Base-by-base conservation (phyloP, 306 rosid species). In the Castanea crenata region DNA sequence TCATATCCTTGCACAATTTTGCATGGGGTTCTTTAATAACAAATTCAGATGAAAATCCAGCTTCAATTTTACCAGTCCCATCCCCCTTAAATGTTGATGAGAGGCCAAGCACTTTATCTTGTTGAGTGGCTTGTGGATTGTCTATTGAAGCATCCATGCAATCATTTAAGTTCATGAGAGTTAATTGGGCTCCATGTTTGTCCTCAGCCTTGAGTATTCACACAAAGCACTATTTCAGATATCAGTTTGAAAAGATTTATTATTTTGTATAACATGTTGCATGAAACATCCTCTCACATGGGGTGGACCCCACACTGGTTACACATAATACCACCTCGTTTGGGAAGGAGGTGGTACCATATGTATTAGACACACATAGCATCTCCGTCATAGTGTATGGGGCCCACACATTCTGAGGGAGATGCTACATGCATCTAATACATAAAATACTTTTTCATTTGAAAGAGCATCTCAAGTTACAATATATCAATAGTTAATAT, bases 191-290 rank as follows among this genome's bases (percentile, higher is more conserved):
- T 80, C 49, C 85, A 69, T 69, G 56, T 76, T 75, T 70, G 73
- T 74, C 83, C 44, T 52, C 77, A 83, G 83, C 84, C 92, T 90
- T 55, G 54, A 83, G 71, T 20, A 52, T 76, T 68, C 77, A 77
- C 49, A 59, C 46, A 73, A 80, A 79, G 49, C 54, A 80, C 65
- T 54, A 79, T 55, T 32, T 74, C 49, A 74, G 67, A 74, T 18
- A 19, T 38, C 11, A 38, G 46, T 8, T 38, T 38, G 46, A 38
- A 38, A 0, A 38, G 46, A 38, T 38, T 38, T 38, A 38, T 38
- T 38, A 38, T 38, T 38, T 38, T 38, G 46, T 38, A 38, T 38
- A 1, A 38, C 11, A 38, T 38, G 11, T 38, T 8, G 46, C 46
- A 38, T 38, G 46, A 38, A 7, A 7, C 46, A 38, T 38, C 46